These are phyloP conservation scores for Penicillium crystallinum DNA, from an alignment of 495 filamentous ascomycete genomes.

Conservation along the genomic window DNA sequence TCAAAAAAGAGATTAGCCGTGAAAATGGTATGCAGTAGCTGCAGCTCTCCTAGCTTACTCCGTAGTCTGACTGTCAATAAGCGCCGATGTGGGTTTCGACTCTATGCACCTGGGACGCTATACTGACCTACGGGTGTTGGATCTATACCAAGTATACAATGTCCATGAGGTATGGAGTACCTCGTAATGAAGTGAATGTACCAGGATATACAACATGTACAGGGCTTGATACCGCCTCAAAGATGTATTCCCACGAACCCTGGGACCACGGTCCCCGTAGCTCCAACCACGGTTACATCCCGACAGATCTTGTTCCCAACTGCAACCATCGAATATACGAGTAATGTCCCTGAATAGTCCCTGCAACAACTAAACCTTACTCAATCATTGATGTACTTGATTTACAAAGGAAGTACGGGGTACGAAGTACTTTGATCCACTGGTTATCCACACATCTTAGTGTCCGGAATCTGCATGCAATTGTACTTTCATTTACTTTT, in stretches of 20 bases:
- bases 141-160: not conserved
- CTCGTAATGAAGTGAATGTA: no score
- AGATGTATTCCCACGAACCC: not conserved
- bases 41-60: not conserved
- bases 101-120: no score
- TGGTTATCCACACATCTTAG: not conserved
- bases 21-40: slow-evolving; percentile 1
- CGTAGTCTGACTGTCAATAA: not conserved
- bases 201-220: no score
- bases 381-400: not conserved
- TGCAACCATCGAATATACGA: not conserved
- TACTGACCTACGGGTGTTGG: no score
- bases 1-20: not conserved
- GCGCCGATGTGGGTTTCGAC: not conserved
- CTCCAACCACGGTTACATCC: not conserved
- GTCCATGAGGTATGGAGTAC: not conserved
- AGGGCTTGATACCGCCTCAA: no score
- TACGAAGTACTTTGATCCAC: not conserved
- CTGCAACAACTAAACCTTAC: slow-evolving; percentile 3
- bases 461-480: not conserved
- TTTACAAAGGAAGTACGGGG: not conserved
- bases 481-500: not conserved
- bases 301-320: not conserved
- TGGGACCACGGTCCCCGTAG: not conserved
- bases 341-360: slow-evolving; percentile 1